phyloP scores from a whole-genome alignment of 192 early-diverging fungal genomes.

The Coemansia sp. region DNA sequence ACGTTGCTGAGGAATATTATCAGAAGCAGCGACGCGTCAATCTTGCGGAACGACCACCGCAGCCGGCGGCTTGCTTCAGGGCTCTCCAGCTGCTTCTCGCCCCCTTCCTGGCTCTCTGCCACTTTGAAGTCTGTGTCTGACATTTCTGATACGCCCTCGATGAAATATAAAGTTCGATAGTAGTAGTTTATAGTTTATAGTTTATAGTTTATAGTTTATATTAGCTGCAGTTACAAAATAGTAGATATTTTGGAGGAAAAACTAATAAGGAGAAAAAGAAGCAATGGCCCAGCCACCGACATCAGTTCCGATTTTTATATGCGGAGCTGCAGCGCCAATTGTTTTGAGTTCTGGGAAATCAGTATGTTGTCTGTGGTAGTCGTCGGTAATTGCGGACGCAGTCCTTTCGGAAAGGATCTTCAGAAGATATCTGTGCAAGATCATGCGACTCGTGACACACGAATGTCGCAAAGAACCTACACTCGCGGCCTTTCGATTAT shows the following conservation, averaged over 20 bases:
- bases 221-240: not conserved
- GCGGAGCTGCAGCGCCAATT: too few species aligned
- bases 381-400: too few species aligned
- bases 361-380: not conserved
- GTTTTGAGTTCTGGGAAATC: too few species aligned
- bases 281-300: not conserved
- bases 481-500: not conserved
- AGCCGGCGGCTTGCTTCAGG: conserved; percentile 11
- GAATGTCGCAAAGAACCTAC: not conserved
- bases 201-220: too few species aligned
- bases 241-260: not conserved
- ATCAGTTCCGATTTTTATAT: too few species aligned
- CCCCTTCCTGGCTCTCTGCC: not conserved
- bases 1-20: conserved; percentile 45
- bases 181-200: too few species aligned
- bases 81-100: not conserved
- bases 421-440: not conserved
- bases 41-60: conserved; percentile 43
- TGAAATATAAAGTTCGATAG: too few species aligned
- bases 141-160: not conserved
- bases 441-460: not conserved
- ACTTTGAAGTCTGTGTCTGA: not conserved
- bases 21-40: conserved; percentile 38
- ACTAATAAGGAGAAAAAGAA: not conserved
- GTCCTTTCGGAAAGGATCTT: not conserved